Percentiles rank a stretch among this genome's conserved stretches.
Conservation (phyloP, 2,329 filamentous ascomycete genomes). For the Ploettnerulaceae sp. region DNA sequence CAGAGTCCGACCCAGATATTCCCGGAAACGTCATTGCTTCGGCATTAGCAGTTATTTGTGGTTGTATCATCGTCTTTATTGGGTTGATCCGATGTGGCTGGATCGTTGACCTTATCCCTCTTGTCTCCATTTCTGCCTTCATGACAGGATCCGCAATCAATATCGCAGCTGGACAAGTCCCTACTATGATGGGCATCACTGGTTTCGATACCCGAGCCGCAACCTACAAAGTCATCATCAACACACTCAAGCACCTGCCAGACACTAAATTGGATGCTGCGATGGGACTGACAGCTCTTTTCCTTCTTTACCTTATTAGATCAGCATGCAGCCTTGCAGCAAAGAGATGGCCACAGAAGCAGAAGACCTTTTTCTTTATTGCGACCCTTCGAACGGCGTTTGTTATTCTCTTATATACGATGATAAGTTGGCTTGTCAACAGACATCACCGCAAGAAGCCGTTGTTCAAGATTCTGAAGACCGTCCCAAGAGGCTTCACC, state of each 20-base stretch:
- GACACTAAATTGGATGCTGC: constrained; percentile 71
- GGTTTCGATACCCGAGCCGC: constrained; percentile 60
- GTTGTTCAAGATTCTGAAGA: constrained; percentile 67
- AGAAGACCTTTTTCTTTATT: constrained; percentile 82
- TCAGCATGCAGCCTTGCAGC: constrained; percentile 58
- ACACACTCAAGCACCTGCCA: constrained; percentile 69
- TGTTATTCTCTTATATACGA: constrained; percentile 84
- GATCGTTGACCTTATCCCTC: constrained; percentile 89
- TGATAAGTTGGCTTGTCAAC: constrained; percentile 85
- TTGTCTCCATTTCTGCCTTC: constrained; percentile 87
- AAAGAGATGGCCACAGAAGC: constrained; percentile 61
- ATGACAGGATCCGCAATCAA: constrained; percentile 95
- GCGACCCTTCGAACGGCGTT: constrained; percentile 87
- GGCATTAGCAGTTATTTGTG: constrained; percentile 70
- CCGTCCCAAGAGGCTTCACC: constrained; percentile 81
- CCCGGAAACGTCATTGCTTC: constrained; percentile 67
- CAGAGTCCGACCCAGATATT: constrained; percentile 51
- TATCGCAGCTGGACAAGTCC: constrained; percentile 80
- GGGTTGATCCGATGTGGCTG: constrained; percentile 78
- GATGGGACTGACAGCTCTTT: constrained; percentile 78
- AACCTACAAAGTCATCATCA: constrained; percentile 79
- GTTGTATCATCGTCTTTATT: constrained; percentile 70
- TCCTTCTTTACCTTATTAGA: constrained; percentile 73
- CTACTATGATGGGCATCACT: constrained; percentile 67
- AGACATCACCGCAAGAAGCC: constrained; percentile 58